A percentile compares a stretch with the other conserved stretches of the same genome.
These are phyloP conservation scores for Lentinula raphanica DNA, from an alignment of 768 basidiomycete genomes.

Conservation along the genomic window DNA sequence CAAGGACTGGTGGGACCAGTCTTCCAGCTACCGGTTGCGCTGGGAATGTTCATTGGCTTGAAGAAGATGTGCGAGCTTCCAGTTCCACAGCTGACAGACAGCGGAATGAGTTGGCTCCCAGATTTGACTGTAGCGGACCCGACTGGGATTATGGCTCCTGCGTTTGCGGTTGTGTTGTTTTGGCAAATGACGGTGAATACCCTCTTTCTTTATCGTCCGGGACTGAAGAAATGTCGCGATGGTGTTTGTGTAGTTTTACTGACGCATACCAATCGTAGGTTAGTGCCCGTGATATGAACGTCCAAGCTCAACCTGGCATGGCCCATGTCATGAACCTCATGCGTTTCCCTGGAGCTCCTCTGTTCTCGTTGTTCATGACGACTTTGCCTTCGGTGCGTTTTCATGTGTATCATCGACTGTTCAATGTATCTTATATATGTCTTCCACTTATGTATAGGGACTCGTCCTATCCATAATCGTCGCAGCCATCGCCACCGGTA, in stretches of 20 bases:
- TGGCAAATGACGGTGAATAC: slow-evolving; percentile 67
- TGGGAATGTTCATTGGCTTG: slow-evolving; percentile 82
- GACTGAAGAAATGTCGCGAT: too few species aligned
- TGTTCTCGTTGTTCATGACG: slow-evolving; percentile 38
- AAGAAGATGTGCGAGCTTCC: slow-evolving; percentile 67
- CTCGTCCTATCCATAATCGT: slow-evolving; percentile 7
- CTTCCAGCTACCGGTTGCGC: slow-evolving; percentile 68
- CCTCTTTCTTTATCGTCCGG: background rate
- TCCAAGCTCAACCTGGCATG: slow-evolving; percentile 44
- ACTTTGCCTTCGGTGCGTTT: slow-evolving; percentile 58
- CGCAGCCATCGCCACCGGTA: slow-evolving; percentile 22
- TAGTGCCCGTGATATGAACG: slow-evolving; percentile 51
- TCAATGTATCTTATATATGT: background rate
- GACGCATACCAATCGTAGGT: slow-evolving; percentile 20
- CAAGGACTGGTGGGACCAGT: slow-evolving; percentile 41
- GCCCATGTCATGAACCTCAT: slow-evolving; percentile 67
- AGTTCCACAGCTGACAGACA: slow-evolving; percentile 67
- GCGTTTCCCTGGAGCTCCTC: slow-evolving; percentile 45
- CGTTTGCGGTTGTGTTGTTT: slow-evolving; percentile 46
- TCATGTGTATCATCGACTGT: background rate
- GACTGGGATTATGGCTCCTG: slow-evolving; percentile 63
- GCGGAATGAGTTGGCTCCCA: slow-evolving; percentile 67
- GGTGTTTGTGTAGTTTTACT: background rate
- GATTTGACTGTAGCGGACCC: slow-evolving; percentile 81
- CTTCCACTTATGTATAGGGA: too few species aligned